Conservation (phyloP, 139 green algal genomes). For the Desmodesmus armatus region DNA sequence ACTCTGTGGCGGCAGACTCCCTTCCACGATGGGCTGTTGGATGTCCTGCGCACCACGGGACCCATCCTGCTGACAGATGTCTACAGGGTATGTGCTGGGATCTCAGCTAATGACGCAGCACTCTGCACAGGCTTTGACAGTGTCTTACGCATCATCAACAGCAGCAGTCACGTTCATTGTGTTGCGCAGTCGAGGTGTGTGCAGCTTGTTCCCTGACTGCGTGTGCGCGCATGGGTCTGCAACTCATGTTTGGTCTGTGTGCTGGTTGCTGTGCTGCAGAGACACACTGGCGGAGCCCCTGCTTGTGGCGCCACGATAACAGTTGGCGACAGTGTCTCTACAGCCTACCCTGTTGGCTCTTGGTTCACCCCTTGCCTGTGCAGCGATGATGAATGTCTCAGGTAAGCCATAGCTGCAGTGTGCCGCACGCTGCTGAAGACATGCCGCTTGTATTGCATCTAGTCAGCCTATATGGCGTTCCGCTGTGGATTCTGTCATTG, state of each 20-base stretch:
- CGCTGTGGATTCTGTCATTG: background rate
- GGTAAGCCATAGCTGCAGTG: background rate
- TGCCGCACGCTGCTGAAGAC: background rate
- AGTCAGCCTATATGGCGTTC: background rate
- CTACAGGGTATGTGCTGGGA: constrained; percentile 3
- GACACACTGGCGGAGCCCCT: background rate
- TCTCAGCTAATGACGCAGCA: background rate
- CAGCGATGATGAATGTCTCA: constrained; percentile 6
- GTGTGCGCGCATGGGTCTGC: background rate
- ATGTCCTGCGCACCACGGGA: constrained; percentile 12
- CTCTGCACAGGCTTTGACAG: too few species aligned
- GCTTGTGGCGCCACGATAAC: background rate
- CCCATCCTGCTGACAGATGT: constrained; percentile 22
- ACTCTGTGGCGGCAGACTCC: constrained; percentile 9
- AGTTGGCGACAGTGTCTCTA: background rate
- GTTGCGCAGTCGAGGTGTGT: background rate
- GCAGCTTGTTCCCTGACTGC: background rate
- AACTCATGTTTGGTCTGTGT: background rate
- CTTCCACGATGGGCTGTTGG: background rate
- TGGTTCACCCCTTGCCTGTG: constrained; percentile 39
- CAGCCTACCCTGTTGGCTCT: background rate
- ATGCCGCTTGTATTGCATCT: background rate
- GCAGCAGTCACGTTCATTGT: background rate
- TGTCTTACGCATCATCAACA: too few species aligned
- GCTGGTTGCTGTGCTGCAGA: background rate